These are phyloP conservation scores for Citropsis articulata DNA, from an alignment of 345 rosid species.

Conservation along the genomic window DNA sequence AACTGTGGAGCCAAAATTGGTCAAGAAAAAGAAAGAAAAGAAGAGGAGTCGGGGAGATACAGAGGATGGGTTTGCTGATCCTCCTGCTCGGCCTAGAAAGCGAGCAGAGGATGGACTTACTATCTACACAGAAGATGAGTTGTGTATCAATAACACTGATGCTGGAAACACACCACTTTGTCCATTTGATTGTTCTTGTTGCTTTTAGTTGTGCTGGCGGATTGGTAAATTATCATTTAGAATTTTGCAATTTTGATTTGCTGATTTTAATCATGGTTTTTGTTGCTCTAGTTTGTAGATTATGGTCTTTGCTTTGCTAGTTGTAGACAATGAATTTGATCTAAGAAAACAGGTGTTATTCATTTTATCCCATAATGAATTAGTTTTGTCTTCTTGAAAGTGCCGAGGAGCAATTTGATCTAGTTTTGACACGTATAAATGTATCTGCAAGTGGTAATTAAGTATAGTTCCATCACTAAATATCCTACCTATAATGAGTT, in stretches of 20 bases:
- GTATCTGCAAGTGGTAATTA: neutral
- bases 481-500: neutral
- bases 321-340: neutral
- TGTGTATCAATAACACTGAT: constrained; percentile 49
- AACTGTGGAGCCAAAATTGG: neutral
- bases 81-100: constrained; percentile 34
- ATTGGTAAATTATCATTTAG: neutral
- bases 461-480: neutral
- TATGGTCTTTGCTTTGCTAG: neutral
- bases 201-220: neutral
- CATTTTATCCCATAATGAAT: neutral
- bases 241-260: neutral
- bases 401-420: neutral
- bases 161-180: constrained; percentile 69
- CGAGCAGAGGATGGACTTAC: constrained; percentile 54
- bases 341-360: neutral
- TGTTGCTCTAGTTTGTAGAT: neutral
- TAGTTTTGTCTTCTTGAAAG: neutral
- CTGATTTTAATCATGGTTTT: neutral
- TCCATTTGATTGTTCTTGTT: constrained; percentile 56
- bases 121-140: constrained; percentile 66
- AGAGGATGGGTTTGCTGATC: neutral
- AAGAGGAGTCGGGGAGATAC: constrained; percentile 29
- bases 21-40: constrained; percentile 30
- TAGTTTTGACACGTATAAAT: neutral